Evolutionary conservation across 352 stramenopile species (phyloP).

Genomic region (Globisporangium cylindrosporum): DNA sequence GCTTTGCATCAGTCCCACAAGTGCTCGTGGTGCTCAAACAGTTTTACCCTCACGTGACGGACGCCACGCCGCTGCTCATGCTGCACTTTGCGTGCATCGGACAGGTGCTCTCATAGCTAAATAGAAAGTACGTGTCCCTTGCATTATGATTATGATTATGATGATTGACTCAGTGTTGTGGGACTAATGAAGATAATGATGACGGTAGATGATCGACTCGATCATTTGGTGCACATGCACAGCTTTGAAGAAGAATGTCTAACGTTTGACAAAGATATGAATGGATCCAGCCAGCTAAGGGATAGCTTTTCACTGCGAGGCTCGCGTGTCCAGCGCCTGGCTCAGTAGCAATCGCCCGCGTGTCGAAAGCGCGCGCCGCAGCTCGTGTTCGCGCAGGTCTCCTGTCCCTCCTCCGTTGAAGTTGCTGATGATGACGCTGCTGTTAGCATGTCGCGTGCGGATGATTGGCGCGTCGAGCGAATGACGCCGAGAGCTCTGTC

Average conservation of each 20-base stretch:
- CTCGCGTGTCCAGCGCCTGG: conserved; percentile 16
- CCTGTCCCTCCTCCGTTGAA: not conserved
- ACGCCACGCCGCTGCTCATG: conserved; percentile 40
- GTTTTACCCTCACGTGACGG: conserved; percentile 56
- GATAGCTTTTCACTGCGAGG: not conserved
- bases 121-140: not conserved
- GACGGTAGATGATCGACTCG: not conserved
- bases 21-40: conserved; percentile 44
- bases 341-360: conserved; percentile 23
- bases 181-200: not conserved
- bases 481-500: conserved; percentile 14
- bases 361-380: conserved; percentile 23
- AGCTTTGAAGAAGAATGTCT: not conserved
- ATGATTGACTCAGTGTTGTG: not conserved
- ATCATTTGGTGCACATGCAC: not conserved
- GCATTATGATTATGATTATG: not conserved
- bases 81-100: conserved; percentile 49
- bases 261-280: not conserved
- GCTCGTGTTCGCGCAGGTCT: conserved; percentile 1
- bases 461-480: conserved; percentile 11
- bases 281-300: not conserved
- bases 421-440: not conserved
- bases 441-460: not conserved
- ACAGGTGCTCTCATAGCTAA: not conserved
- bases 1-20: conserved; percentile 34